These are phyloP conservation scores for Fusarium nurragi DNA, from an alignment of 2,329 filamentous ascomycete species.

Conservation along the genomic window DNA sequence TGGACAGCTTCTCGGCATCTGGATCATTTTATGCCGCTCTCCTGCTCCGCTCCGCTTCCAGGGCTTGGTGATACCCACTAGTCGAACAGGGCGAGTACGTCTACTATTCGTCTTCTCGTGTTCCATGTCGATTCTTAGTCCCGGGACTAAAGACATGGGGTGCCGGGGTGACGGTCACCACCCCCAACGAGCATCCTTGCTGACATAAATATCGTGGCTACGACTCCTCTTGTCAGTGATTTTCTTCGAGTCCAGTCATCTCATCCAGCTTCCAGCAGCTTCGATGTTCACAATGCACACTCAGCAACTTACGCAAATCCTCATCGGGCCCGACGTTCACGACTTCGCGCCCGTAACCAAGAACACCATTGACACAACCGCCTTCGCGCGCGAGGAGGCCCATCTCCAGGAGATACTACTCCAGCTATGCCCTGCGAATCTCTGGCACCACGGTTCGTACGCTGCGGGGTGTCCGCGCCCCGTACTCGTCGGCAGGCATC, in stretches of 20 bases:
- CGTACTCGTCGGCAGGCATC: slow-evolving; percentile 47
- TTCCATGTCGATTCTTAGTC: too few relatives aligned
- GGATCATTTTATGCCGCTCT: background rate
- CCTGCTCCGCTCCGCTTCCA: background rate
- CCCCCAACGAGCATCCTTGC: background rate
- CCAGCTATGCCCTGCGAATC: slow-evolving; percentile 34
- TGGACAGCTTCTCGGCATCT: background rate
- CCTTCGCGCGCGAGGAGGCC: slow-evolving; percentile 33
- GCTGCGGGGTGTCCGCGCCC: slow-evolving; percentile 46
- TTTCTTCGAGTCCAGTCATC: background rate
- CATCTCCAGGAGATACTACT: slow-evolving; percentile 31
- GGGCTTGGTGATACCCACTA: slow-evolving; percentile 19
- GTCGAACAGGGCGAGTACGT: slow-evolving; percentile 43
- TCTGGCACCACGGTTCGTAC: slow-evolving; percentile 47
- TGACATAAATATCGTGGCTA: background rate
- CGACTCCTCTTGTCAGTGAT: slow-evolving; percentile 5
- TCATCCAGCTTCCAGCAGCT: slow-evolving; percentile 45
- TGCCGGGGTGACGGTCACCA: slow-evolving; percentile 72
- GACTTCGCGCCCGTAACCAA: slow-evolving; percentile 10
- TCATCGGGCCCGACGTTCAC: slow-evolving; percentile 10
- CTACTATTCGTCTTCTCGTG: too few relatives aligned
- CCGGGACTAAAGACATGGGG: too few relatives aligned
- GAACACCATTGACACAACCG: slow-evolving; percentile 64
- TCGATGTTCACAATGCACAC: slow-evolving; percentile 39
- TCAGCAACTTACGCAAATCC: slow-evolving; percentile 34